Evolutionary conservation across 495 filamentous ascomycete species (phyloP).

Genomic region (Jackrogersella minutella): DNA sequence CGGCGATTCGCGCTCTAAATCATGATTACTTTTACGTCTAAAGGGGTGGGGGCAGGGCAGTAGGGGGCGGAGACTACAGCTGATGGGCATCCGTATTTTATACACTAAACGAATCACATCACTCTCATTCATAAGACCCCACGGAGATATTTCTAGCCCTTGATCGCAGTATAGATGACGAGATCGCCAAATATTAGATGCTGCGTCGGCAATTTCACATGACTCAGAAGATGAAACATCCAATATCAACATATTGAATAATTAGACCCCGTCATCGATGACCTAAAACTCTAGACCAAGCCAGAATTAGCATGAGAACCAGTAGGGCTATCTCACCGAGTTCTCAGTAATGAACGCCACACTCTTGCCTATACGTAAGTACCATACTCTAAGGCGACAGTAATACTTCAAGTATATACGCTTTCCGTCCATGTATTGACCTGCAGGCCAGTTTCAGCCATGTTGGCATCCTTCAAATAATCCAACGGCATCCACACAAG

Average conservation of each 20-base stretch:
- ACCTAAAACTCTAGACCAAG: neutral
- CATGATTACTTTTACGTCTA: too few species aligned
- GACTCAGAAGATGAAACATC: neutral
- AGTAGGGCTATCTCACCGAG: too few species aligned
- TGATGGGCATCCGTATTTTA: too few species aligned
- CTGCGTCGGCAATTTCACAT: neutral
- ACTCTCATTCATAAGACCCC: too few species aligned
- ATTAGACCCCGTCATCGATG: neutral
- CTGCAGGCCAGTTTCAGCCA: slow-evolving; percentile 84
- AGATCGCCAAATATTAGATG: neutral
- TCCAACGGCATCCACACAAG: slow-evolving; percentile 95
- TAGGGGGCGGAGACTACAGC: too few species aligned
- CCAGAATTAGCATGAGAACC: neutral
- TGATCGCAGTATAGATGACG: neutral
- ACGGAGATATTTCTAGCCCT: too few species aligned
- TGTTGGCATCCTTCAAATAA: slow-evolving; percentile 82
- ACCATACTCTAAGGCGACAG: neutral
- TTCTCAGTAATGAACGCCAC: neutral
- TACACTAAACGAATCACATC: too few species aligned
- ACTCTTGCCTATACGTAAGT: neutral
- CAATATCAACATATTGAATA: neutral
- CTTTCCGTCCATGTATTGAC: slow-evolving; percentile 61
- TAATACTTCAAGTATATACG: slow-evolving; percentile 51
- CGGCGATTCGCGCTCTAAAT: too few species aligned
- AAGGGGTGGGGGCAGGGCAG: too few species aligned